phyloP scores from a whole-genome alignment of 192 early-diverging fungal genomes.

The Backusella tuberculispora region DNA sequence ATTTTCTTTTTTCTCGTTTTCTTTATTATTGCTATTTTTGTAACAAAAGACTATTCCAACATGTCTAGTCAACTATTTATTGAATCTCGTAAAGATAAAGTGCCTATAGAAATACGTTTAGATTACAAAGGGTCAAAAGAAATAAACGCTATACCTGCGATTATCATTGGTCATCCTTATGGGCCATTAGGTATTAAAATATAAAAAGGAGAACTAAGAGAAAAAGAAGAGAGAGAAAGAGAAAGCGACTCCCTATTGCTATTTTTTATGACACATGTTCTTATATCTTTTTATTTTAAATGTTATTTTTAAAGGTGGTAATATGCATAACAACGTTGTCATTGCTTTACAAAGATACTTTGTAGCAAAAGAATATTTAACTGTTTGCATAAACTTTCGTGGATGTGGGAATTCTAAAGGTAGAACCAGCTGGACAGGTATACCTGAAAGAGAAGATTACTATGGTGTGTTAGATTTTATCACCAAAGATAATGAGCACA shows the following conservation, averaged over 20 bases:
- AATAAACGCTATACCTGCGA: slow-evolving; percentile 7
- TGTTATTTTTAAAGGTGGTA: slow-evolving; percentile 22
- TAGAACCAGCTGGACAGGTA: slow-evolving; percentile 35
- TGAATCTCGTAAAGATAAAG: slow-evolving; percentile 14
- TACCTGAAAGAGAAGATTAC: slow-evolving; percentile 35
- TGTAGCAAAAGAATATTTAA: slow-evolving; percentile 20
- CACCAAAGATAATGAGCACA: neutral
- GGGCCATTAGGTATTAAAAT: slow-evolving; percentile 29
- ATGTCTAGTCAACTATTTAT: slow-evolving; percentile 13
- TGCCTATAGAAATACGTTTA: slow-evolving; percentile 7
- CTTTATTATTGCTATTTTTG: too few species aligned
- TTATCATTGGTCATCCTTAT: slow-evolving; percentile 34
- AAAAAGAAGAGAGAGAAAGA: neutral
- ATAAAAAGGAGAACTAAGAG: neutral
- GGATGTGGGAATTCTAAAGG: slow-evolving; percentile 29
- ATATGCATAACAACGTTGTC: slow-evolving; percentile 34
- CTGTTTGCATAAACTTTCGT: slow-evolving; percentile 27
- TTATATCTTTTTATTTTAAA: neutral
- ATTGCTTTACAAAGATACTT: slow-evolving; percentile 23
- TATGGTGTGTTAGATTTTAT: slow-evolving; percentile 21
- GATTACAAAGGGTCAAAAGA: slow-evolving; percentile 12
- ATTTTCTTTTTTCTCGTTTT: neutral
- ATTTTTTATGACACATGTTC: neutral
- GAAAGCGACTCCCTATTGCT: neutral
- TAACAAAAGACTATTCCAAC: neutral